phyloP scores from a whole-genome alignment of 2,329 filamentous ascomycete genomes.

The Aspergillus glaucus region DNA sequence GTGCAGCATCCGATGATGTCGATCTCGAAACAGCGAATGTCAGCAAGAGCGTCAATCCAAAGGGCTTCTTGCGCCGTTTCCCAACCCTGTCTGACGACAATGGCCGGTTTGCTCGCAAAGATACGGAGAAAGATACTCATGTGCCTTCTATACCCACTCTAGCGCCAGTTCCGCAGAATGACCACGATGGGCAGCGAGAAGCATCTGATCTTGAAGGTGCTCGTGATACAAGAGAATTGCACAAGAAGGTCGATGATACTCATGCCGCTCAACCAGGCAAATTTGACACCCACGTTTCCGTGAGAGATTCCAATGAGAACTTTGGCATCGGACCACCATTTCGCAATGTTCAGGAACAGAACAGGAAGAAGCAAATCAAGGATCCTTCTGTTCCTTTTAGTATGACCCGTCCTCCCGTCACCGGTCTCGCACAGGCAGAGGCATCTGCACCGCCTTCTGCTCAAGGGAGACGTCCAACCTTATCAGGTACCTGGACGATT shows the following conservation, averaged over 20 bases:
- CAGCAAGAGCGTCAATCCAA: conserved; percentile 24
- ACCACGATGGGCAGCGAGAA: conserved; percentile 23
- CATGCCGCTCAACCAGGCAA: conserved; percentile 12
- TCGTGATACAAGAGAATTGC: conserved; percentile 2
- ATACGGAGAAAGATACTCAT: conserved; percentile 31
- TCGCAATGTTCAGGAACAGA: conserved; percentile 15
- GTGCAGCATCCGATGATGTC: conserved; percentile 36
- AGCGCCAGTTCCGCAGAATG: conserved; percentile 42
- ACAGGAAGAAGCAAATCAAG: conserved; percentile 19
- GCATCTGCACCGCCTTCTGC: conserved; percentile 20
- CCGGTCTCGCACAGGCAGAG: conserved; percentile 39
- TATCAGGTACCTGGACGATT: conserved; percentile 52
- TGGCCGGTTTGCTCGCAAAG: conserved; percentile 24
- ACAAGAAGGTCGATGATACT: conserved; percentile 5
- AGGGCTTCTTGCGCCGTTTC: conserved; percentile 23
- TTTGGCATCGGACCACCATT: conserved; percentile 27
- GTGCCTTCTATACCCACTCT: conserved; percentile 47
- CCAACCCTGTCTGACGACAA: conserved; percentile 32
- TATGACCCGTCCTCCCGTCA: conserved; percentile 37
- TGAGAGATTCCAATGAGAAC: conserved; percentile 13
- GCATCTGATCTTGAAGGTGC: conserved; percentile 11
- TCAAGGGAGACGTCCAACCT: conserved; percentile 27
- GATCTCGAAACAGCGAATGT: conserved; percentile 27
- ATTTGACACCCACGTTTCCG: conserved; percentile 2
- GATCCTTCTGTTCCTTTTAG: conserved; percentile 24